Conservation (phyloP, 2,329 filamentous ascomycete genomes). For the Alternaria viburni region DNA sequence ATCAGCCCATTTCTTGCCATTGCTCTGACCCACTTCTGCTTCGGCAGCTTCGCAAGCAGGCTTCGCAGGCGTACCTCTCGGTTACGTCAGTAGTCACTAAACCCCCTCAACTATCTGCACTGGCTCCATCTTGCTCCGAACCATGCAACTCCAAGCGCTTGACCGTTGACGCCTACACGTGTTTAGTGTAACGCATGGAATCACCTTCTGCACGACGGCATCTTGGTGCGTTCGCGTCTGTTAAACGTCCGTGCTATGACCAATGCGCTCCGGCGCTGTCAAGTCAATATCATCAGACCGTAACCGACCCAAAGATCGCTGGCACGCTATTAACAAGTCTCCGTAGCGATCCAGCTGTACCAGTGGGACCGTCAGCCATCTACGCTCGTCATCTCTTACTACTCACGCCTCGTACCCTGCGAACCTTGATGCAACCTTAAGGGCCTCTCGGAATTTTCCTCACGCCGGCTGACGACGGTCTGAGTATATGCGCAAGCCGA, state of each 20-base stretch:
- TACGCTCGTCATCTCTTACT: not conserved
- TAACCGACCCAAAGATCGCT: constrained; percentile 19
- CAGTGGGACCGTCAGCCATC: not conserved
- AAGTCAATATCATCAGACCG: constrained; percentile 17
- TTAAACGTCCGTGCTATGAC: constrained; percentile 7
- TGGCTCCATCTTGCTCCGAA: not conserved
- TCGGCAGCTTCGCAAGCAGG: not conserved
- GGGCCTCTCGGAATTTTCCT: not conserved
- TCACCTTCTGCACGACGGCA: constrained; percentile 8
- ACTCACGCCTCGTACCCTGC: not conserved
- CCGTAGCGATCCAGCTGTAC: constrained; percentile 22
- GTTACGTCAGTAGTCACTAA: constrained; percentile 8
- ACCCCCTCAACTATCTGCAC: not conserved
- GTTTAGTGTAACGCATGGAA: constrained; percentile 6
- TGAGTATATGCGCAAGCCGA: not conserved
- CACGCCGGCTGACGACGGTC: not conserved
- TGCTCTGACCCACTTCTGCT: not conserved
- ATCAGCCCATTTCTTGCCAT: not conserved
- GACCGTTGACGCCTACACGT: constrained; percentile 11
- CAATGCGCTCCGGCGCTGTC: constrained; percentile 25
- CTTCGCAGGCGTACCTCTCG: not conserved
- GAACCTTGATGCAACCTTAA: not conserved
- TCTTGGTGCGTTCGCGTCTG: constrained; percentile 5
- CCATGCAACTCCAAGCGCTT: constrained; percentile 2
- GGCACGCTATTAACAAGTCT: constrained; percentile 30